Evolutionary conservation across 2,329 filamentous ascomycete genomes (phyloP).

Genomic region (Diplodia corticola): DNA sequence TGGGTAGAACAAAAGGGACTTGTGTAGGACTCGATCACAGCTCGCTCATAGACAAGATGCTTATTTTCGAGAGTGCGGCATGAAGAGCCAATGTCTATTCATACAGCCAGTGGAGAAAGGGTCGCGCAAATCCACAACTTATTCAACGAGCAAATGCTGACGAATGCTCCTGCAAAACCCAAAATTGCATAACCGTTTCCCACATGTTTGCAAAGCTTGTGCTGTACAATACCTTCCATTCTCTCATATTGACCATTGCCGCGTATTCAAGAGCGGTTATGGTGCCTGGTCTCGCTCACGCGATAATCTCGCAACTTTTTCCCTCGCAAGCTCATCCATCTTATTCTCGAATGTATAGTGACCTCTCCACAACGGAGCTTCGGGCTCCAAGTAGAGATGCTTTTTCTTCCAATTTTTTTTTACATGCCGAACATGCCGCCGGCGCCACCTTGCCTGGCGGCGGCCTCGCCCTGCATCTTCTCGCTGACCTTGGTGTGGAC

Average conservation of each 20-base stretch:
- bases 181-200: neutral
- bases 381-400: neutral
- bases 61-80: neutral
- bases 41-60: constrained; percentile 3
- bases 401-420: constrained; percentile 35
- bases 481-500: constrained; percentile 97
- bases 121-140: neutral
- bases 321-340: neutral
- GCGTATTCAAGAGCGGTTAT: neutral
- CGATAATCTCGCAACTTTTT: neutral
- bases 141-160: constrained; percentile 1
- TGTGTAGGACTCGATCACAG: neutral
- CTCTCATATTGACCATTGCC: neutral
- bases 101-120: constrained; percentile 6
- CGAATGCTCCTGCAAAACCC: neutral
- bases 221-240: neutral
- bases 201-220: neutral
- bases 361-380: neutral
- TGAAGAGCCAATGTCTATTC: neutral
- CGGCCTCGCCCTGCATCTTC: constrained; percentile 88
- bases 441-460: constrained; percentile 61
- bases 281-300: neutral
- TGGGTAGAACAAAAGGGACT: neutral
- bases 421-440: constrained; percentile 65
- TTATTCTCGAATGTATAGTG: neutral